Base-by-base conservation (phyloP, 2,329 filamentous ascomycete genomes). In the Ambrosiella beaveri region DNA sequence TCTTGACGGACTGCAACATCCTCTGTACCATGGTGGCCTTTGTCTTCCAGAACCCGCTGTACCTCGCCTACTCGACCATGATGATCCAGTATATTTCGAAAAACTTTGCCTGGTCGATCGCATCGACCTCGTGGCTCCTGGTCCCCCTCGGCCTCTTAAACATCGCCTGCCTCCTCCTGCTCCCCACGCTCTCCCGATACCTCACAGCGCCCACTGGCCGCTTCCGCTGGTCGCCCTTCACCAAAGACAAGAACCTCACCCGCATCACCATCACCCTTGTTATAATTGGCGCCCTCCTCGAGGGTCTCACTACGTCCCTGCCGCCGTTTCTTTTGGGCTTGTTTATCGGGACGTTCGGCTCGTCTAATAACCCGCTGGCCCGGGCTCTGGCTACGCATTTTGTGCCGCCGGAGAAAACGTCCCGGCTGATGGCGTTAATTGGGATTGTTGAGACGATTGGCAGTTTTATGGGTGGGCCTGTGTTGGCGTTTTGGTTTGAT, bases 51-150 rank as follows among this genome's bases (percentile, higher is more conserved):
- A 67, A 66, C 41, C 69, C 71, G 9, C 63, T 71, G n/a, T 64
- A 65, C 56, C 62, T 66, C 0, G 68, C 70, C 5, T 68, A 70
- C 61, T 65, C 67, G 11, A 64, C 63, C 6, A 71, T 67, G 0
- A 63, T 74, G 37, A 64, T 68, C 3, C 72, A 74, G 63, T 72
- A 71, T 45, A 63, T 75, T 57, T 73, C 70, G 67, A 73, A 71
- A 58, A 65, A 73, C 59, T 74, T 74, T 51, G 67, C 67, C 54
- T 74, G 72, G 72, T 68, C 64, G 17, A 66, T 75, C 36, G 71
- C 69, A 15, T 66, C 73, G 57, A 70, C 68, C 0, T 72, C 69
- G 58, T 66, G 73, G 57, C 65, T 74, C 37, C 65, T 74, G 7
- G 72, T 72, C 1, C 69, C 71, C 0, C 60, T 71, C 2, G 71